phyloP scores from a whole-genome alignment of 139 green algal species.

The Gonium pectorale region DNA sequence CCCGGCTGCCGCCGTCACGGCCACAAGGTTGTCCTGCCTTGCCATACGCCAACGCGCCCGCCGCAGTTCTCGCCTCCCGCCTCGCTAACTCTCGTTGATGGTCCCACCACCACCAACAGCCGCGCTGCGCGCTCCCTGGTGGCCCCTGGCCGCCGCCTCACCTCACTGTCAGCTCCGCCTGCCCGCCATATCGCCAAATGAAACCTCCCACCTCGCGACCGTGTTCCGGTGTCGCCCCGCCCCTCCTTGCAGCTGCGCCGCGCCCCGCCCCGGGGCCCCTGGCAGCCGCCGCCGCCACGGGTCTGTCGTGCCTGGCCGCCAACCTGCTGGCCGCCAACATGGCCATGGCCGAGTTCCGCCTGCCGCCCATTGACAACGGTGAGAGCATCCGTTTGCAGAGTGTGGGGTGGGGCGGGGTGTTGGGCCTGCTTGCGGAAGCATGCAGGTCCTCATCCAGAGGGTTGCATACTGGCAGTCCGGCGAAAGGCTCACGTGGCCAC shows the following conservation, averaged over 20 bases:
- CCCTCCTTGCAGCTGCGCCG: background rate
- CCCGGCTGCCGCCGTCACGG: too few relatives aligned
- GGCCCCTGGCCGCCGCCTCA: background rate
- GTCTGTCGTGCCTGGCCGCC: background rate
- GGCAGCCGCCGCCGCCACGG: background rate
- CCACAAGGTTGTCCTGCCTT: too few relatives aligned
- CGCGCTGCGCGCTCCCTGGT: background rate
- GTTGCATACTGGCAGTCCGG: too few relatives aligned
- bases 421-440: too few relatives aligned
- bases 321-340: conserved; percentile 35
- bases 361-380: conserved; percentile 77
- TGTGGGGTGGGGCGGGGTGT: too few relatives aligned
- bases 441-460: too few relatives aligned
- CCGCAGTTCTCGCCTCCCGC: too few relatives aligned
- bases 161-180: background rate
- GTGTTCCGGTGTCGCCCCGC: background rate
- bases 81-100: too few relatives aligned
- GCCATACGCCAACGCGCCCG: too few relatives aligned
- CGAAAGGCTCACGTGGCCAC: too few relatives aligned
- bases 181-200: background rate
- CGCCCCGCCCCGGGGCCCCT: background rate
- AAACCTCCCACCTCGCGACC: background rate
- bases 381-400: too few relatives aligned
- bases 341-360: conserved; percentile 69
- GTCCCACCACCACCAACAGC: too few relatives aligned